These are phyloP conservation scores for Aspergillus oerlinghausenensis DNA, from an alignment of 2,329 filamentous ascomycete genomes.

Conservation along the genomic window DNA sequence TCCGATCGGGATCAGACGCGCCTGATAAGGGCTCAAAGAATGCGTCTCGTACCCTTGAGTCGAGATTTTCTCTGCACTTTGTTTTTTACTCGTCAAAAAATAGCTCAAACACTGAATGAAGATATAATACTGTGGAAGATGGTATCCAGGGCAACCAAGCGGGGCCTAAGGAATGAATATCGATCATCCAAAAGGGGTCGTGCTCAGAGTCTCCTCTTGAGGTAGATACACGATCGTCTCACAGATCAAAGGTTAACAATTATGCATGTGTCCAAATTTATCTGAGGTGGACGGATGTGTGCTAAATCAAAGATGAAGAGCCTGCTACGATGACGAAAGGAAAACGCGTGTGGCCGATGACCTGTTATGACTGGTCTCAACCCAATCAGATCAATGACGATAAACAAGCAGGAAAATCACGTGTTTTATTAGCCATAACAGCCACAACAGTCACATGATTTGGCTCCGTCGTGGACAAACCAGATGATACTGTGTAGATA, in stretches of 20 bases:
- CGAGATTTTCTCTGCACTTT: constrained; percentile 10
- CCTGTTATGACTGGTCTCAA: neutral
- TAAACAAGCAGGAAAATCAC: neutral
- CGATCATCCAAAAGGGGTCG: neutral
- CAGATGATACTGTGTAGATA: too few species aligned
- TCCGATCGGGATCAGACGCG: neutral
- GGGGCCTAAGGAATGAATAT: constrained; percentile 11
- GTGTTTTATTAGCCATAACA: neutral
- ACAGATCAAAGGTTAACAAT: neutral
- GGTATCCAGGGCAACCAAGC: constrained; percentile 39
- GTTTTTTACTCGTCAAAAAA: constrained; percentile 12
- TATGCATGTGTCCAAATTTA: neutral
- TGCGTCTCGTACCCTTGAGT: neutral
- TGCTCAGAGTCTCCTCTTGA: neutral
- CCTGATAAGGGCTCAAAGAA: neutral
- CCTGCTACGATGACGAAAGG: neutral
- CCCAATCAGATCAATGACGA: neutral
- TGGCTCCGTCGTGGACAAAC: neutral
- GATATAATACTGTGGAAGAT: constrained; percentile 7
- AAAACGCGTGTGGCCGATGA: neutral
- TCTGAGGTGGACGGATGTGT: neutral
- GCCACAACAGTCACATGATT: neutral
- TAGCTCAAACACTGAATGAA: constrained; percentile 1
- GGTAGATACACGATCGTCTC: neutral
- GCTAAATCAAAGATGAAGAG: neutral